These are phyloP conservation scores for Metschnikowia bowlesiae DNA, from an alignment of 805 yeast species.

Conservation along the genomic window DNA sequence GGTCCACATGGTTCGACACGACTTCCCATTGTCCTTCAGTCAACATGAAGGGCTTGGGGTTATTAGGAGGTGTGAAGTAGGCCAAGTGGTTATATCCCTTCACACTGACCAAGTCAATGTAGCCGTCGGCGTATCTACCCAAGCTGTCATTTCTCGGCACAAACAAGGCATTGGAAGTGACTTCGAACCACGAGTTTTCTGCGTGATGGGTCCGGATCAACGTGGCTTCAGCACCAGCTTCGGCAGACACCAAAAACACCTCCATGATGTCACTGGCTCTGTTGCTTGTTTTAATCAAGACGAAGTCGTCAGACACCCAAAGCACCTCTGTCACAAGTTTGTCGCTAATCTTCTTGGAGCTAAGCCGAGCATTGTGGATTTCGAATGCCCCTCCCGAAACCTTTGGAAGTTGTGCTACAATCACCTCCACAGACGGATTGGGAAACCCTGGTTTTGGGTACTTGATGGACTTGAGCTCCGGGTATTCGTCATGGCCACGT, in stretches of 20 bases:
- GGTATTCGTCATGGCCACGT: slow-evolving; percentile 33
- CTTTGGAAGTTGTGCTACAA: slow-evolving; percentile 13
- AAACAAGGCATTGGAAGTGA: slow-evolving; percentile 28
- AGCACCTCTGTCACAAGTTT: slow-evolving; percentile 53
- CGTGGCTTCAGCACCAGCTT: slow-evolving; percentile 20
- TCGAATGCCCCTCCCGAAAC: slow-evolving; percentile 10
- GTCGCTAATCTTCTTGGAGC: slow-evolving; percentile 9
- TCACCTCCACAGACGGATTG: slow-evolving; percentile 58
- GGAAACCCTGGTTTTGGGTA: slow-evolving; percentile 83
- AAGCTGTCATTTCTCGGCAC: slow-evolving; percentile 33
- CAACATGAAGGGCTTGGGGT: slow-evolving; percentile 44
- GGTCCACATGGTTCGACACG: slow-evolving; percentile 30
- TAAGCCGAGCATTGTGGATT: slow-evolving; percentile 9
- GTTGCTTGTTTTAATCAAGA: slow-evolving; percentile 59
- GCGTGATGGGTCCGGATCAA: slow-evolving; percentile 45
- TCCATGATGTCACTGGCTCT: slow-evolving; percentile 55
- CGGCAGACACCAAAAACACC: slow-evolving; percentile 41
- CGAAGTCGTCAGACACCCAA: slow-evolving; percentile 50
- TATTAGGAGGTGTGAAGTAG: slow-evolving; percentile 66
- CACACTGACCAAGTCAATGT: slow-evolving; percentile 68
- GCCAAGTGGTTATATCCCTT: slow-evolving; percentile 74
- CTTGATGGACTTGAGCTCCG: slow-evolving; percentile 51
- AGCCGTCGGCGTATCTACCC: slow-evolving; percentile 50
- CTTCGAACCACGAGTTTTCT: slow-evolving; percentile 59
- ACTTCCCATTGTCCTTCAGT: slow-evolving; percentile 88